A percentile compares a stretch with the other conserved stretches of the same genome.
phyloP scores from a whole-genome alignment of 1,139 yeast species.

The Candida buenavistaensis region DNA sequence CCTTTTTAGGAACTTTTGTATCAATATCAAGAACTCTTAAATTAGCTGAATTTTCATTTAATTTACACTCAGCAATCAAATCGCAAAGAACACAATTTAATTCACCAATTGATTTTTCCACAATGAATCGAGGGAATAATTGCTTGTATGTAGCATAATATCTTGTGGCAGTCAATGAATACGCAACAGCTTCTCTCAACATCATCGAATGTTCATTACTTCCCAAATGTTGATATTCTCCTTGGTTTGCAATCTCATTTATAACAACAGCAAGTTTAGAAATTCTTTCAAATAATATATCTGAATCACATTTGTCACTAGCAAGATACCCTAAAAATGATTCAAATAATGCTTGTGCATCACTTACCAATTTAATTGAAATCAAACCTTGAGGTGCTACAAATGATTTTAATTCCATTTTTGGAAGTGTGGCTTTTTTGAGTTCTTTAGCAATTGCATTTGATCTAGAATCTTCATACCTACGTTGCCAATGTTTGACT shows the following conservation, averaged over 20 bases:
- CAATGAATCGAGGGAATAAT: constrained; percentile 67
- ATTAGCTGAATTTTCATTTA: constrained; percentile 28
- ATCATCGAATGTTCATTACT: constrained; percentile 37
- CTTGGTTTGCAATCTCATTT: constrained; percentile 48
- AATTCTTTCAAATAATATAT: constrained; percentile 52
- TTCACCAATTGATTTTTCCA: constrained; percentile 80
- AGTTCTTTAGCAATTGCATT: constrained; percentile 25
- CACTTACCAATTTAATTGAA: constrained; percentile 44
- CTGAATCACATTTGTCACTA: constrained; percentile 35
- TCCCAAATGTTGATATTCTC: constrained; percentile 35
- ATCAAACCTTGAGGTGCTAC: constrained; percentile 44
- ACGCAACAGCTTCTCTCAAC: constrained; percentile 71
- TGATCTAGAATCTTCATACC: constrained; percentile 43
- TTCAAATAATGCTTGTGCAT: constrained; percentile 50
- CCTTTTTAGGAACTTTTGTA: constrained; percentile 4
- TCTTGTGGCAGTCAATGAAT: constrained; percentile 75
- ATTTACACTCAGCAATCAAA: constrained; percentile 56
- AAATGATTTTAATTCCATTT: constrained; percentile 29
- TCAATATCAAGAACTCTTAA: constrained; percentile 14
- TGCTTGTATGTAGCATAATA: constrained; percentile 67
- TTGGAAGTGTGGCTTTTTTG: constrained; percentile 21
- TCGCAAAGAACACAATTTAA: constrained; percentile 74
- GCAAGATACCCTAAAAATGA: constrained; percentile 38
- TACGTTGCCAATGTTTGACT: constrained; percentile 46
- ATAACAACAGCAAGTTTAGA: constrained; percentile 54